Evolutionary conservation across 208 protist genomes (phyloP).

Genomic region (Wallacemonas collosoma): DNA sequence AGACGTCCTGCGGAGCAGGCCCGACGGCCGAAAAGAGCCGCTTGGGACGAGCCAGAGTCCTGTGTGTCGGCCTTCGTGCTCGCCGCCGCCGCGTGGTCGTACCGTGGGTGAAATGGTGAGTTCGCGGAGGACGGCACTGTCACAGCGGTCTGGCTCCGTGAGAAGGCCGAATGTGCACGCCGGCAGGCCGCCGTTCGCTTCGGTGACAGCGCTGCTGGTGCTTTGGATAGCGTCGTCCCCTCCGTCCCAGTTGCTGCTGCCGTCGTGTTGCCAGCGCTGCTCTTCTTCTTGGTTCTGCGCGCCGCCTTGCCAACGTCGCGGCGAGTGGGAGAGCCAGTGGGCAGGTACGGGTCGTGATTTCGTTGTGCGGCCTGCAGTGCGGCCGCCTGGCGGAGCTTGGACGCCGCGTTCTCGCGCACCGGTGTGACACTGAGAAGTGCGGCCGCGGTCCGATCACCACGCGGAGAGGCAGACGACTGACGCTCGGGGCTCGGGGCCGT

Average conservation of each 20-base stretch:
- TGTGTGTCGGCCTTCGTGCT: neutral
- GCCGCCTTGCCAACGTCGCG: slow-evolving; percentile 1
- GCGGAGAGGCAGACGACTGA: neutral
- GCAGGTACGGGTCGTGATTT: slow-evolving; percentile 8
- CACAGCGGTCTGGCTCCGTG: slow-evolving; percentile 6
- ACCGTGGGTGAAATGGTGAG: neutral
- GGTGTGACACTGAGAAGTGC: neutral
- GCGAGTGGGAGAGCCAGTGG: slow-evolving; percentile 2
- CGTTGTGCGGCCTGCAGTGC: slow-evolving; percentile 1
- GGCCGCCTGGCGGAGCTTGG: slow-evolving; percentile 21
- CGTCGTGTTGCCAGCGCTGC: neutral
- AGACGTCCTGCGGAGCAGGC: neutral
- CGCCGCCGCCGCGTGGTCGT: no score
- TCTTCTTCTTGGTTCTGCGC: slow-evolving; percentile 8
- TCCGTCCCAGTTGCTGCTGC: neutral
- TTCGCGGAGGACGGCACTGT: neutral
- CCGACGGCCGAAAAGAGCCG: slow-evolving; percentile 1
- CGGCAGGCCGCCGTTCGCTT: neutral
- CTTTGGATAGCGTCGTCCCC: neutral
- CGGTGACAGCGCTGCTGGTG: neutral
- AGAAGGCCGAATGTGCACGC: slow-evolving; percentile 7
- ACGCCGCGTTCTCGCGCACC: slow-evolving; percentile 33
- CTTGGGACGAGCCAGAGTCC: neutral
- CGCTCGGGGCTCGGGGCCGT: slow-evolving; percentile 13
- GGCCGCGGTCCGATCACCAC: neutral